phyloP scores from a whole-genome alignment of 2,329 filamentous ascomycete species.

The Cladophialophora yegresii region DNA sequence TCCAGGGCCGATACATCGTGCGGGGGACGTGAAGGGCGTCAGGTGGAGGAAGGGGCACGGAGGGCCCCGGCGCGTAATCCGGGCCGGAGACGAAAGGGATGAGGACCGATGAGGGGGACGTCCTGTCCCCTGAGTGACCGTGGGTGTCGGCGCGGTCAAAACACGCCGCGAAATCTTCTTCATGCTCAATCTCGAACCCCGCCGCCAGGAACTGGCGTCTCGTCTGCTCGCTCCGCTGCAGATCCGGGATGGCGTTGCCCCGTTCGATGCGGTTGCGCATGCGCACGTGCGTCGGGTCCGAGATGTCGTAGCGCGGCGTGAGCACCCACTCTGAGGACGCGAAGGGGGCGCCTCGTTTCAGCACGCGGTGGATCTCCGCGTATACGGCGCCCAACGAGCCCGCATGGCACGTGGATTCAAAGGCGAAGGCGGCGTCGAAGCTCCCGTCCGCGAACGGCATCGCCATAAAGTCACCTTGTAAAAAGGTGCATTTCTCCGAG shows the following conservation, averaged over 20 bases:
- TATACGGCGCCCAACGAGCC: slow-evolving; percentile 38
- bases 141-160: slow-evolving; percentile 25
- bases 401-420: slow-evolving; percentile 41
- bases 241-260: slow-evolving; percentile 38
- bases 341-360: slow-evolving; percentile 39
- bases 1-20: slow-evolving; percentile 35
- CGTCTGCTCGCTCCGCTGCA: slow-evolving; percentile 35
- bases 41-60: background rate
- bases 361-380: slow-evolving; percentile 37
- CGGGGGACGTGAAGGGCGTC: background rate
- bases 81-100: background rate
- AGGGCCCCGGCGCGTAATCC: background rate
- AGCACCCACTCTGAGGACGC: slow-evolving; percentile 41
- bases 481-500: slow-evolving; percentile 31
- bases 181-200: slow-evolving; percentile 37
- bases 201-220: slow-evolving; percentile 34
- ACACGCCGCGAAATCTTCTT: slow-evolving; percentile 38
- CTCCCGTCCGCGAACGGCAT: slow-evolving; percentile 36
- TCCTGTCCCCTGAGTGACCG: too few relatives aligned
- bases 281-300: slow-evolving; percentile 33
- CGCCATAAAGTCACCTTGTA: slow-evolving; percentile 38
- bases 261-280: slow-evolving; percentile 39
- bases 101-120: background rate
- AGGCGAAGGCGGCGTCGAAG: slow-evolving; percentile 40
- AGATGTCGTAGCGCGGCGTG: slow-evolving; percentile 38